Conservation (phyloP, 2,329 filamentous ascomycete genomes). For the Penicillium sp. region DNA sequence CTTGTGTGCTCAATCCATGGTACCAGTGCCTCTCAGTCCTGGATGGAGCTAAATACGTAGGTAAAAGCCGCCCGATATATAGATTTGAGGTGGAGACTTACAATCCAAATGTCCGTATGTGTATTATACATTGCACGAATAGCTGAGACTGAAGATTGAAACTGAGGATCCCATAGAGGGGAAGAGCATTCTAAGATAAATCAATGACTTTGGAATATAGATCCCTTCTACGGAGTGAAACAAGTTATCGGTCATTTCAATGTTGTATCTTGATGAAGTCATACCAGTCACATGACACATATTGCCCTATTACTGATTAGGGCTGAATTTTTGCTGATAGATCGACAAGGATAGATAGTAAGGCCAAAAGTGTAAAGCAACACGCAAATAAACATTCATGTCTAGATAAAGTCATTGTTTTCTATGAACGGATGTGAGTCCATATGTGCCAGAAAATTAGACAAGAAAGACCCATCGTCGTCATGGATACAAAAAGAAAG, state of each 20-base stretch:
- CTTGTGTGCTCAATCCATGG: background rate
- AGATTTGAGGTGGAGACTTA: slow-evolving; percentile 35
- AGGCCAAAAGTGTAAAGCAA: background rate
- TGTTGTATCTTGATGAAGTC: background rate
- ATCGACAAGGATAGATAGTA: background rate
- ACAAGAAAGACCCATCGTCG: slow-evolving; percentile 24
- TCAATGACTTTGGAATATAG: background rate
- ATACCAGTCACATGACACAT: slow-evolving; percentile 6
- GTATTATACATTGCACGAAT: slow-evolving; percentile 47
- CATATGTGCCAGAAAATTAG: slow-evolving; percentile 15
- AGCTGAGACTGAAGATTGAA: no score
- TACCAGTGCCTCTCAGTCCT: background rate
- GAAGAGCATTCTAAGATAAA: background rate
- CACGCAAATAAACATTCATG: slow-evolving; percentile 3
- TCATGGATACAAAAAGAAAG: slow-evolving; percentile 34
- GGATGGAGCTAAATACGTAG: background rate
- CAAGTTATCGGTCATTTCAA: background rate
- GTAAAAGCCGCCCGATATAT: background rate
- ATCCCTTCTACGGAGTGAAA: background rate
- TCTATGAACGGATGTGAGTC: slow-evolving; percentile 25
- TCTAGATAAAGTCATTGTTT: slow-evolving; percentile 17
- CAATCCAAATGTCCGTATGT: slow-evolving; percentile 58
- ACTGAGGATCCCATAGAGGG: no score
- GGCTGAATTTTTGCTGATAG: slow-evolving; percentile 4
- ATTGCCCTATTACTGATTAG: slow-evolving; percentile 15